Conservation (phyloP, 1,284 basidiomycete genomes). For the Sanghuangporus sanghuang region DNA sequence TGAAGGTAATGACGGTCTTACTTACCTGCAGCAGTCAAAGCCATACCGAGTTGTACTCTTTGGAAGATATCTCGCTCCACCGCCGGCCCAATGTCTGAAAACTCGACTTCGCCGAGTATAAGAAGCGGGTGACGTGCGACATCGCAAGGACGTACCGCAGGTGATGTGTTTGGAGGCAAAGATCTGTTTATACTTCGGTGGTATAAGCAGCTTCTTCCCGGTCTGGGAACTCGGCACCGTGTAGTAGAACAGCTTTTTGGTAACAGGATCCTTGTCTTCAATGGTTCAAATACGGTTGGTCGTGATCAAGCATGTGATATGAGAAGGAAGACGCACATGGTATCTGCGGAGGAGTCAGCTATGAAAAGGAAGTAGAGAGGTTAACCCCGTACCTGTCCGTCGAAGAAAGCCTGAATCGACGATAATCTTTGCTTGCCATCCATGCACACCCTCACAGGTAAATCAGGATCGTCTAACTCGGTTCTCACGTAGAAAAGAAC, state of each 20-base stretch:
- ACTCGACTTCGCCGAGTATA: conserved; percentile 46
- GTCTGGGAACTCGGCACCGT: conserved; percentile 4
- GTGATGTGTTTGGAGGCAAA: conserved; percentile 13
- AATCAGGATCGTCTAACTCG: neutral
- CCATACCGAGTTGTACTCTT: conserved; percentile 67
- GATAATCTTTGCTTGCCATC: conserved; percentile 75
- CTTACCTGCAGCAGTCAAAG: conserved; percentile 59
- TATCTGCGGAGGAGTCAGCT: conserved; percentile 31
- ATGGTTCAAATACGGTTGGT: neutral
- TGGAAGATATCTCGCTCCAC: conserved; percentile 73
- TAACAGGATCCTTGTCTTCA: conserved; percentile 45
- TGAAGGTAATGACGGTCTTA: neutral
- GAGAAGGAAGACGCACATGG: conserved; percentile 36
- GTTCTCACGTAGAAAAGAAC: conserved; percentile 35
- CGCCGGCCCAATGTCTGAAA: conserved; percentile 30
- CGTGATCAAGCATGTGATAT: neutral
- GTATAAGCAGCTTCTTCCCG: conserved; percentile 5
- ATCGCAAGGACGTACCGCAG: conserved; percentile 7
- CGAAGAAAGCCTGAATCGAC: conserved; percentile 66
- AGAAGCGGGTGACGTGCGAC: neutral
- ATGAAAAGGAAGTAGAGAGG: conserved; percentile 20
- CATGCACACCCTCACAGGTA: conserved; percentile 52
- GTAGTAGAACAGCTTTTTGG: conserved; percentile 15
- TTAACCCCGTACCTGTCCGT: conserved; percentile 50
- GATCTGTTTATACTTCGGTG: conserved; percentile 9